Evolutionary conservation across 1,139 yeast genomes (phyloP), one percentile per base, ranked within the genome.

Genomic region (Nakaseomyces nivariensis): DNA sequence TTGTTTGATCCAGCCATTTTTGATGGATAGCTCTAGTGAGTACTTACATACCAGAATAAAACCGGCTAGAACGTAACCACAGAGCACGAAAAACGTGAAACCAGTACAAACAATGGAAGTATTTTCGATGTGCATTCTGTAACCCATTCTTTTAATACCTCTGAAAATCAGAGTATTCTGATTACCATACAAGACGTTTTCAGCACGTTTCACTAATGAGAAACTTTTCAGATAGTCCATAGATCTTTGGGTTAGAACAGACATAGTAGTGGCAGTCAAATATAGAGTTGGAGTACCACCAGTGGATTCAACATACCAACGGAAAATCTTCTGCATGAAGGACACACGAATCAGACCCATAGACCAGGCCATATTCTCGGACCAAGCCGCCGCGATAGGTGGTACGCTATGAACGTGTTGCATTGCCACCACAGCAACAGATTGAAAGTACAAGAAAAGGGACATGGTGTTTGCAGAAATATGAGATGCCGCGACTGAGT

Each of bases 301-400:
- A 3, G 94, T 84, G 48, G 86, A 70, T 65, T 85, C 89, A 46
- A 85, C 79, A 59, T 83, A 85, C 95, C 95, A 85, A 60, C 90
- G 74, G 66, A 85, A 82, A 57, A 85, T 81, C 51, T 79, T 73
- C 67, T 84, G 90, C 90, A 85, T 84, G 60, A 84, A 84, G 6
- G 66, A 63, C 43, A 82, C 76, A 60, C 81, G 72, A 58, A 85
- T 84, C 54, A 85, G 72, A 4, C 94, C 94, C 92, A 85, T 84
- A 4, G 90, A 82, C 94, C 94, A 85, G 34, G 87, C 86, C 64
- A 85, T 73, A 62, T 85, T 85, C 63, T 83, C 90, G 4, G 88
- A 74, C 94, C 94, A 85, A 7, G 90, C 78, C 31, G 82, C 75
- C 3, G 89, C 92, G 59, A 85, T 82, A 11, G 94, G 92, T 13